Base-by-base conservation (phyloP, 2,329 filamentous ascomycete genomes). In the Sporothrix euskadiensis region DNA sequence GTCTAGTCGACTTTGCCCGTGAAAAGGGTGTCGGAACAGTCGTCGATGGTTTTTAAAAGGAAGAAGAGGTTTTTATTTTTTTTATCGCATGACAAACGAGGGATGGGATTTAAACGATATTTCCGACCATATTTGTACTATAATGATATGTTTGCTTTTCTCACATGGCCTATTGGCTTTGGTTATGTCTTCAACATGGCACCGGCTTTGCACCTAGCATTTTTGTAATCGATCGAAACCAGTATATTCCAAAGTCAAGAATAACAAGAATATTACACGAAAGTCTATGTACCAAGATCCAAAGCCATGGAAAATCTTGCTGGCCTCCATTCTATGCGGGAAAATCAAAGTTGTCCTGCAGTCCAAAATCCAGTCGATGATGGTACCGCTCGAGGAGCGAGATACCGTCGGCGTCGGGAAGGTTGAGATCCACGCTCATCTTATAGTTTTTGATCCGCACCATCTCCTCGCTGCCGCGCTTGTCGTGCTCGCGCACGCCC, bases 1-100 rank as follows among this genome's bases (percentile, higher is more conserved):
- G 89, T 72, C 75, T 92, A 66, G 79, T 91, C 22, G 81, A 84
- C 74, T 79, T 90, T 75, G 89, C 90, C 0, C 83, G 83, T 57
- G 81, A 85, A 70, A 89, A 85, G 79, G 83, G 84, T 0, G 79
- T 91, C 12, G 89, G 89, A 7, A 86, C 83, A 9, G 81, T 81
- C 8, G 81, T 91, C 35, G 81, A 85, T 32, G 84, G 83, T 2
- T 90, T 90, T 77, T 89, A 76, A 69, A 54, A 61, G 16, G 6
- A n/a, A 44, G 41, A 52, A 26, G 26, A 41, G 26, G 30, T 10
- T 10, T 41, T 0, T 14, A 14, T 10, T 41, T 0, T 14, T 8
- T n/a, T 35, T 4, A 22, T 5, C 7, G 65, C 19, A 30, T 5
- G 30, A 30, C 47, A n/a, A n/a, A 66, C n/a, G 49, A 41, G 14